Conservation (phyloP, 208 protist genomes). For the Naegleria fowleri region DNA sequence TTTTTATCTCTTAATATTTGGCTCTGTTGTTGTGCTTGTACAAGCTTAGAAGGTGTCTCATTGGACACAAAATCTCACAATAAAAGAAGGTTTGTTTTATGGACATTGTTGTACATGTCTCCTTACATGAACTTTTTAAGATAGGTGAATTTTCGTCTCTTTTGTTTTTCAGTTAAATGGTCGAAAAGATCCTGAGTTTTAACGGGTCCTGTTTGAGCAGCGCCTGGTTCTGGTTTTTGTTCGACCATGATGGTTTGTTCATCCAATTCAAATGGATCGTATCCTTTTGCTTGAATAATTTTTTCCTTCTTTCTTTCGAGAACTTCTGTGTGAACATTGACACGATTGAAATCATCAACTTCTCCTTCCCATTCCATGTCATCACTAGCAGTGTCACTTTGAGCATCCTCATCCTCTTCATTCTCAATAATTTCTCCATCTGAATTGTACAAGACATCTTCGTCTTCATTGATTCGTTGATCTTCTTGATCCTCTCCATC, state of each 20-base stretch:
- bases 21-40: no score
- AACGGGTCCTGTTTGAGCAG: background rate
- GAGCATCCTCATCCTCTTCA: background rate
- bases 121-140: background rate
- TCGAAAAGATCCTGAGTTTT: background rate
- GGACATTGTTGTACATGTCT: no score
- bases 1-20: no score
- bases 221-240: background rate
- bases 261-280: background rate
- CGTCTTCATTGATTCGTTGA: background rate
- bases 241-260: background rate
- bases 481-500: background rate
- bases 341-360: background rate
- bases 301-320: background rate
- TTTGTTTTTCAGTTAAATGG: background rate
- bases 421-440: background rate
- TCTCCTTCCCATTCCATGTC: background rate
- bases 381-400: background rate
- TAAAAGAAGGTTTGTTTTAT: no score
- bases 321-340: background rate
- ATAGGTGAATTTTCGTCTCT: background rate
- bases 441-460: background rate
- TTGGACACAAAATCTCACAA: no score
- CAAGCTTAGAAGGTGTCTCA: no score
- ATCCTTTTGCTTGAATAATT: background rate